Conservation (phyloP, 2,329 filamentous ascomycete species). For the Acrodontium crateriforme region DNA sequence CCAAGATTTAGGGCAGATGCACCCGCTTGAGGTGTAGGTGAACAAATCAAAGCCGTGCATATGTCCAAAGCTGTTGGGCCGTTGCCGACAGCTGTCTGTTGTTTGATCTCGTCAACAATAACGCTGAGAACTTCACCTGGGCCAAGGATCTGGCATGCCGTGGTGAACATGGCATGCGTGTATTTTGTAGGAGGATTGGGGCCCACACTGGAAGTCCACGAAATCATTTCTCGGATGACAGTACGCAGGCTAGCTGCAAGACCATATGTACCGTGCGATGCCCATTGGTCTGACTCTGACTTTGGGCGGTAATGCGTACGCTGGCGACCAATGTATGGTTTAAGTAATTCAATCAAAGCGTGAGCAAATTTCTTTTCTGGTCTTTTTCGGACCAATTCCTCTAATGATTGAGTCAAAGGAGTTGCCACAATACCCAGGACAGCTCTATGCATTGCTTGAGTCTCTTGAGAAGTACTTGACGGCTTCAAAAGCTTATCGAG, state of each 20-base stretch:
- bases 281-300: constrained; percentile 57
- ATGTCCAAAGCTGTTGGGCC: constrained; percentile 54
- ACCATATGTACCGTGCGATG: constrained; percentile 32
- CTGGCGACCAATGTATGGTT: constrained; percentile 42
- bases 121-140: constrained; percentile 45
- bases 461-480: constrained; percentile 56
- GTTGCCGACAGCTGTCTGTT: constrained; percentile 45
- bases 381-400: constrained; percentile 51
- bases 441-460: constrained; percentile 54
- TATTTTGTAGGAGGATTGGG: constrained; percentile 48
- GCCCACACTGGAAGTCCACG: constrained; percentile 43
- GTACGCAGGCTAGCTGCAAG: constrained; percentile 45
- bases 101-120: constrained; percentile 54
- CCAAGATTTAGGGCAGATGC: constrained; percentile 4
- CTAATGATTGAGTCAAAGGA: constrained; percentile 52
- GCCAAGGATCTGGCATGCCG: constrained; percentile 47
- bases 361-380: constrained; percentile 57
- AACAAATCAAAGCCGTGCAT: constrained; percentile 54
- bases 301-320: constrained; percentile 49
- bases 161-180: constrained; percentile 56
- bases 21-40: constrained; percentile 33
- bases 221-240: constrained; percentile 47
- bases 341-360: constrained; percentile 49
- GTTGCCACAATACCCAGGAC: constrained; percentile 60
- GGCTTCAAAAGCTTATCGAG: constrained; percentile 60